phyloP scores from a whole-genome alignment of 2,329 filamentous ascomycete species.

The Alternaria rosae region DNA sequence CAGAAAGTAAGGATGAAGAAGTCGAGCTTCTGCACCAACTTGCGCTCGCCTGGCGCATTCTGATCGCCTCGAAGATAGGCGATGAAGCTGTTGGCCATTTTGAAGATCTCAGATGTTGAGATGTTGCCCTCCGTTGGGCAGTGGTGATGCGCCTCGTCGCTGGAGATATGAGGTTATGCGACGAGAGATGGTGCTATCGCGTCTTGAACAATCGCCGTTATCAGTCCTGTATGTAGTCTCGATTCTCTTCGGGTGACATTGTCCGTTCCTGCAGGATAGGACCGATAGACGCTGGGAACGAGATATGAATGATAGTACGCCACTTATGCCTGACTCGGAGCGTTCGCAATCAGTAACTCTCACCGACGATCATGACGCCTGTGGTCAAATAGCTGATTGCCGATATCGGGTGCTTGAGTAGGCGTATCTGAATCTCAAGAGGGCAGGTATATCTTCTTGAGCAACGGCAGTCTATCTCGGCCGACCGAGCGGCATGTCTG shows the following conservation, averaged over 20 bases:
- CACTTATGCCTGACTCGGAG: constrained; percentile 21
- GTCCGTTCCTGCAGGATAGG: constrained; percentile 11
- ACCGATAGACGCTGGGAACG: constrained; percentile 1
- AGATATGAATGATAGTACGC: constrained; percentile 23
- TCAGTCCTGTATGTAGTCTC: neutral
- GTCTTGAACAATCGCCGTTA: neutral
- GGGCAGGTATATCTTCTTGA: constrained; percentile 6
- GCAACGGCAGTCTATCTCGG: constrained; percentile 3
- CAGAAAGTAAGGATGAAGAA: constrained; percentile 72
- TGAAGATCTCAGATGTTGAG: neutral
- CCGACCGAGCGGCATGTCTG: constrained; percentile 8
- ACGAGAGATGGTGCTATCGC: neutral
- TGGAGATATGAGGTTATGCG: neutral
- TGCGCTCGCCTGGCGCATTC: constrained; percentile 49
- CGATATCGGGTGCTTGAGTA: constrained; percentile 19
- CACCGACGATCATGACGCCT: constrained; percentile 7
- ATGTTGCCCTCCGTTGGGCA: neutral
- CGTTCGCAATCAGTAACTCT: constrained; percentile 17
- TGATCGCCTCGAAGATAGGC: constrained; percentile 48
- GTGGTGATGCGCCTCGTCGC: neutral
- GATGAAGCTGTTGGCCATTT: constrained; percentile 39
- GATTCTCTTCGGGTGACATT: constrained; percentile 17
- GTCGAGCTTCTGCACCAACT: constrained; percentile 65
- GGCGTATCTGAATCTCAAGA: constrained; percentile 12
- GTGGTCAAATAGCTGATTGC: constrained; percentile 11